Percentiles rank a stretch among this genome's conserved stretches.
These are phyloP conservation scores for Plasmodium billcollinsi DNA, from an alignment of 169 alveolate species.

Conservation along the genomic window DNA sequence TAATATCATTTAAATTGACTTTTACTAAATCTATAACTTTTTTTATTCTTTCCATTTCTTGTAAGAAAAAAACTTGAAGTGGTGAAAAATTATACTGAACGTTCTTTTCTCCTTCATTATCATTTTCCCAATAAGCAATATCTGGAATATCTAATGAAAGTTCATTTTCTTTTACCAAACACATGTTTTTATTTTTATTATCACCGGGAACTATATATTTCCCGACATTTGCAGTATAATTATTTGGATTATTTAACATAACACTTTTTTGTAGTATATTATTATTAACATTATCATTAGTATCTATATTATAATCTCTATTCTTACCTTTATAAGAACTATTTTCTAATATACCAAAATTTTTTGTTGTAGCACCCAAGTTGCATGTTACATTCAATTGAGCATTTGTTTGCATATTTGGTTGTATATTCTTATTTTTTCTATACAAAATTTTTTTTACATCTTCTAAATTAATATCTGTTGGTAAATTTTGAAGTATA, in stretches of 20 bases:
- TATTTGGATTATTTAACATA: slow-evolving; percentile 91
- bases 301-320: slow-evolving; percentile 24
- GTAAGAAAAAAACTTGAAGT: slow-evolving; percentile 95
- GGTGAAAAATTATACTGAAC: slow-evolving; percentile 87
- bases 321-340: slow-evolving; percentile 40
- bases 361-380: slow-evolving; percentile 41
- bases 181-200: slow-evolving; percentile 26
- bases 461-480: slow-evolving; percentile 84
- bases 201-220: slow-evolving; percentile 89
- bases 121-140: slow-evolving; percentile 61
- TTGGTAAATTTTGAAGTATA: slow-evolving; percentile 91
- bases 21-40: slow-evolving; percentile 93
- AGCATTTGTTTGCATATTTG: slow-evolving; percentile 32
- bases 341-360: slow-evolving; percentile 41
- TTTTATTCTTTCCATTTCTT: slow-evolving; percentile 96
- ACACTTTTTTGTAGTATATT: slow-evolving; percentile 70
- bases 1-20: slow-evolving; percentile 89
- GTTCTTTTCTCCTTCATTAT: slow-evolving; percentile 63
- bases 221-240: slow-evolving; percentile 91
- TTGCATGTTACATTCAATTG: slow-evolving; percentile 45
- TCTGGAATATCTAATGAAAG: slow-evolving; percentile 14
- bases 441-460: slow-evolving; percentile 73
- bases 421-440: slow-evolving; percentile 68
- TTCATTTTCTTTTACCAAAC: slow-evolving; percentile 50
- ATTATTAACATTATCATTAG: slow-evolving; percentile 20